These are phyloP conservation scores for Parmelia sp. DNA, from an alignment of 495 filamentous ascomycete genomes.

Conservation along the genomic window DNA sequence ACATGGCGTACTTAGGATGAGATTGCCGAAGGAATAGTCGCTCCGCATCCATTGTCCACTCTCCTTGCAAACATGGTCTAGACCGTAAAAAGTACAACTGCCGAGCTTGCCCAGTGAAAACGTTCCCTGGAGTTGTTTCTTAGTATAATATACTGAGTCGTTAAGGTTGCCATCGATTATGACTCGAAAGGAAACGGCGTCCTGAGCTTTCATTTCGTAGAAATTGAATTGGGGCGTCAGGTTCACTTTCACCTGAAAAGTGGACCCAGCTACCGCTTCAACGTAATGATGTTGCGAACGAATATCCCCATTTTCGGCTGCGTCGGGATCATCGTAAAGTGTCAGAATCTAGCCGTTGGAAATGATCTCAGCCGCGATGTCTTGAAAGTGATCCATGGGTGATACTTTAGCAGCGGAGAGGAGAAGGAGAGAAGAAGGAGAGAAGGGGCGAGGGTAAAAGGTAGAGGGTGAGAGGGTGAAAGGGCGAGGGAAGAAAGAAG, in stretches of 20 bases:
- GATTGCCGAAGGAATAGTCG: constrained; percentile 3
- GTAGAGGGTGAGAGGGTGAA: too few species aligned
- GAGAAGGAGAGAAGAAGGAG: too few species aligned
- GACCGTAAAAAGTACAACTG: not conserved
- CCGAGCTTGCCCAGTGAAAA: not conserved
- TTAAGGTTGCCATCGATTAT: not conserved
- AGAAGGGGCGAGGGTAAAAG: too few species aligned
- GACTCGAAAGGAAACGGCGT: not conserved
- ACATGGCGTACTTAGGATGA: not conserved
- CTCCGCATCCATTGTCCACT: constrained; percentile 8
- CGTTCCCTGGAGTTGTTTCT: rapidly evolving
- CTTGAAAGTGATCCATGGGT: constrained; percentile 7
- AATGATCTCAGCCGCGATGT: constrained; percentile 2
- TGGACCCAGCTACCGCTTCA: constrained; percentile 8
- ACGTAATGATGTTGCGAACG: not conserved
- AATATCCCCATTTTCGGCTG: not conserved
- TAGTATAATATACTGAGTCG: not conserved
- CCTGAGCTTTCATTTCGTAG: not conserved
- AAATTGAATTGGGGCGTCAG: not conserved
- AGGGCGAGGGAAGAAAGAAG: too few species aligned
- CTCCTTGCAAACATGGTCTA: not conserved
- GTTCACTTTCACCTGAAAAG: constrained; percentile 1
- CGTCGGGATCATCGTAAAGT: constrained; percentile 7
- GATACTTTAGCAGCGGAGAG: not conserved
- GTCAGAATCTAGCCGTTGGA: not conserved